These are phyloP conservation scores for Diaporthe sp. DNA, from an alignment of 2,329 filamentous ascomycete species.

Conservation along the genomic window DNA sequence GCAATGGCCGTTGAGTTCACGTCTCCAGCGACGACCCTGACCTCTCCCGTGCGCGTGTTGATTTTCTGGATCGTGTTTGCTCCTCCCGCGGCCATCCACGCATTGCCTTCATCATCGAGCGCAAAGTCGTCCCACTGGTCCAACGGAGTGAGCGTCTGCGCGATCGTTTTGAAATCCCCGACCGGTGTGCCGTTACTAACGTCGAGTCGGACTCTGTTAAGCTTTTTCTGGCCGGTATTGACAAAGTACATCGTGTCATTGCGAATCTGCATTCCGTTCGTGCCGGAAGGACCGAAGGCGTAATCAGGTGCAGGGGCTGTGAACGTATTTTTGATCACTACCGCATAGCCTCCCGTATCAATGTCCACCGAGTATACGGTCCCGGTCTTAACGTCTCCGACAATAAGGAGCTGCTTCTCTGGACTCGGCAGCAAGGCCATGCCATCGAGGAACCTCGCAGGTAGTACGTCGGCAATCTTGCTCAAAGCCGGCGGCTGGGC, in stretches of 20 bases:
- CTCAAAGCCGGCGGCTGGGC: slow-evolving; percentile 41
- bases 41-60: slow-evolving; percentile 34
- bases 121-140: slow-evolving; percentile 44
- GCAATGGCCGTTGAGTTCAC: slow-evolving; percentile 42
- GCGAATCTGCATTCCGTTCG: slow-evolving; percentile 47
- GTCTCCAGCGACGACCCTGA: slow-evolving; percentile 42
- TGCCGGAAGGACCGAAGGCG: slow-evolving; percentile 40
- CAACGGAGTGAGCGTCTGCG: slow-evolving; percentile 23
- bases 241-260: slow-evolving; percentile 46
- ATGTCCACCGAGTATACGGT: slow-evolving; percentile 45
- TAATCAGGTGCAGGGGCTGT: slow-evolving; percentile 42
- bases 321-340: slow-evolving; percentile 45
- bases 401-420: slow-evolving; percentile 42
- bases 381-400: slow-evolving; percentile 44
- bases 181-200: slow-evolving; percentile 37
- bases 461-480: slow-evolving; percentile 42
- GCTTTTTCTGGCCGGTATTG: slow-evolving; percentile 44
- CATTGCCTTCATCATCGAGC: slow-evolving; percentile 43
- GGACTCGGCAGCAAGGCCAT: slow-evolving; percentile 42
- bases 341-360: slow-evolving; percentile 43
- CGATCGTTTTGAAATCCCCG: slow-evolving; percentile 40
- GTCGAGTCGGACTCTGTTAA: slow-evolving; percentile 44
- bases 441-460: slow-evolving; percentile 48
- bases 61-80: slow-evolving; percentile 42
- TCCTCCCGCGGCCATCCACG: slow-evolving; percentile 42